These are phyloP conservation scores for Areca catechu DNA, from an alignment of 176 grass and related monocot species.

Conservation along the genomic window DNA sequence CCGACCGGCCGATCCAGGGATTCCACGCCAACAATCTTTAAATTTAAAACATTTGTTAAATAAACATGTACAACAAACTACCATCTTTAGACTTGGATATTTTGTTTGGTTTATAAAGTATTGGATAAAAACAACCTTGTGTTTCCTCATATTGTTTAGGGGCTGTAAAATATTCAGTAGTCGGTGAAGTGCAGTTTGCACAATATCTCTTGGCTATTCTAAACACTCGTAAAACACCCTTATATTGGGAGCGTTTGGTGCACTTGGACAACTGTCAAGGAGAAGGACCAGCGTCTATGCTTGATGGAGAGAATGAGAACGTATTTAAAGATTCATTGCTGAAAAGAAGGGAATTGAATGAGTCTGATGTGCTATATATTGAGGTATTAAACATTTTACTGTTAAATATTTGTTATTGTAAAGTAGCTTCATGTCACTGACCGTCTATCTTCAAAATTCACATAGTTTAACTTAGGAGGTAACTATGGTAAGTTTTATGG, in stretches of 20 bases:
- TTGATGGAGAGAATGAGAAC: background rate
- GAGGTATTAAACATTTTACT: constrained; percentile 31
- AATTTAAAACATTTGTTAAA: no score
- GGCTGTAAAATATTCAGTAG: constrained; percentile 84
- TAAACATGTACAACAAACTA: no score
- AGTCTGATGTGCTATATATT: constrained; percentile 61
- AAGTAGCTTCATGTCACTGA: no score
- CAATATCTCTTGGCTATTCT: constrained; percentile 86
- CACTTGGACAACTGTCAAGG: constrained; percentile 17
- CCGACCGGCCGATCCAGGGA: no score
- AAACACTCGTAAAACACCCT: constrained; percentile 80
- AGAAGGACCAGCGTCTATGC: constrained; percentile 23
- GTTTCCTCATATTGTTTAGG: constrained; percentile 36
- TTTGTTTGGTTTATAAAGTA: no score
- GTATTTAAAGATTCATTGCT: constrained; percentile 23
- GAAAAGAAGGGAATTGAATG: constrained; percentile 28
- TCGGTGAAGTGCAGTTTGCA: constrained; percentile 82
- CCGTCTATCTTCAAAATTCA: no score
- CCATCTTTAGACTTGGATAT: no score
- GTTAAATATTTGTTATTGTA: no score
- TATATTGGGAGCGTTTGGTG: constrained; percentile 61
- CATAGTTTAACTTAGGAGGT: no score
- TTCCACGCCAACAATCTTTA: no score
- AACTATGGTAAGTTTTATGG: no score
- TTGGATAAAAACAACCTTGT: no score